phyloP scores from a whole-genome alignment of 257 asterid genomes.

The Parsonsia alboflavescens region DNA sequence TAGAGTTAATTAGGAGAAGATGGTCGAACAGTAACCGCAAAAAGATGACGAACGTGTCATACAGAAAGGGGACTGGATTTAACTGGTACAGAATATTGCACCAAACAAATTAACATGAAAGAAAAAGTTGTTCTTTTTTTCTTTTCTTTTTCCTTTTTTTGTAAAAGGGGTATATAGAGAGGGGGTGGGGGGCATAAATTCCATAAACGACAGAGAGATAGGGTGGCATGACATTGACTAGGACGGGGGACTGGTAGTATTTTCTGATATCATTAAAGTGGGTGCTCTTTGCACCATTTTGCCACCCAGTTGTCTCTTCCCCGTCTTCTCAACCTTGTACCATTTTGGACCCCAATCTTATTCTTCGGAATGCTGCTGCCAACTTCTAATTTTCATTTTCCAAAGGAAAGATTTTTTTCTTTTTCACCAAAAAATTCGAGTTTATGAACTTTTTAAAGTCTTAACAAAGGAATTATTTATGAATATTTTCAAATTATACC shows the following conservation, averaged over 20 bases:
- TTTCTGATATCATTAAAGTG: not conserved
- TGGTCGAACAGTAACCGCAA: constrained; percentile 1
- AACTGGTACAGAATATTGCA: constrained; percentile 14
- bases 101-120: not conserved
- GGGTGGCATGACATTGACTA: constrained; percentile 17
- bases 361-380: not conserved
- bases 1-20: not conserved
- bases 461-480: too few species aligned
- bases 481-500: too few species aligned
- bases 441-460: too few species aligned
- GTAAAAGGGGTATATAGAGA: not conserved
- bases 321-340: constrained; percentile 17
- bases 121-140: not conserved
- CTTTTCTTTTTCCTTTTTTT: too few species aligned
- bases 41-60: not conserved
- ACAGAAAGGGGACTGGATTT: constrained; percentile 18
- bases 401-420: too few species aligned
- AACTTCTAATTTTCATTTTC: too few species aligned
- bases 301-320: constrained; percentile 22
- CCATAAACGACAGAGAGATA: not conserved
- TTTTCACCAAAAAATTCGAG: too few species aligned
- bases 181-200: not conserved
- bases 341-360: constrained; percentile 4
- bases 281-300: constrained; percentile 21
- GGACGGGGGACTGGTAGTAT: constrained; percentile 9